A percentile compares a stretch with the other conserved stretches of the same genome.
Evolutionary conservation across 345 rosid genomes (phyloP).

Genomic region (Camelina laxa): DNA sequence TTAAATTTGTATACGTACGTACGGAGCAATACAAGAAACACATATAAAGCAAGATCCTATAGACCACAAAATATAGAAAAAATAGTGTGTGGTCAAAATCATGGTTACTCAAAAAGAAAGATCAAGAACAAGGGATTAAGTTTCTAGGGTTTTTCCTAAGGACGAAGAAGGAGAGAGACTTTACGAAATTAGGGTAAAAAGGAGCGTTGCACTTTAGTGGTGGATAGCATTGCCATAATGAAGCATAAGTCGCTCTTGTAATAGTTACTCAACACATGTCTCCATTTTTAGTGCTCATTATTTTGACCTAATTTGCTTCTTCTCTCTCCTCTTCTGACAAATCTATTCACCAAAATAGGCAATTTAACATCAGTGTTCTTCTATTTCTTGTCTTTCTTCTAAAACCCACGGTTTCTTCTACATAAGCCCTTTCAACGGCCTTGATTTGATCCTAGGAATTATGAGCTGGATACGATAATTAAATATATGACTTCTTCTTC

Average conservation of each 20-base stretch:
- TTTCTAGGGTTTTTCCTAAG: slow-evolving; percentile 44
- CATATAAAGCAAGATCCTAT: slow-evolving; percentile 45
- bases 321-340: slow-evolving; percentile 35
- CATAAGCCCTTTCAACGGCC: slow-evolving; percentile 33
- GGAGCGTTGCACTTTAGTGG: slow-evolving; percentile 34
- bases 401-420: slow-evolving; percentile 33
- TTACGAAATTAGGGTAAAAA: slow-evolving; percentile 45
- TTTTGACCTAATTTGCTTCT: slow-evolving; percentile 30
- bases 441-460: slow-evolving; percentile 33
- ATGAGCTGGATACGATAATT: slow-evolving; percentile 40
- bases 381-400: slow-evolving; percentile 42
- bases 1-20: slow-evolving; percentile 45
- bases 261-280: slow-evolving; percentile 49
- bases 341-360: slow-evolving; percentile 44
- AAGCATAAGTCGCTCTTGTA: slow-evolving; percentile 51
- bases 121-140: slow-evolving; percentile 36
- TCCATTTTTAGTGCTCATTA: slow-evolving; percentile 40
- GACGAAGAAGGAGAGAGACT: slow-evolving; percentile 41
- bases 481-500: slow-evolving; percentile 23
- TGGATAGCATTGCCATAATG: slow-evolving; percentile 36
- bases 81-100: slow-evolving; percentile 47
- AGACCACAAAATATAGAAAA: slow-evolving; percentile 41
- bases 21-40: slow-evolving; percentile 42
- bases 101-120: slow-evolving; percentile 44
- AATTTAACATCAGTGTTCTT: slow-evolving; percentile 37